Percentiles rank a stretch among this genome's conserved stretches.
These are phyloP conservation scores for Oemleria cerasiformis DNA, from an alignment of 306 rosid genomes.

Conservation along the genomic window DNA sequence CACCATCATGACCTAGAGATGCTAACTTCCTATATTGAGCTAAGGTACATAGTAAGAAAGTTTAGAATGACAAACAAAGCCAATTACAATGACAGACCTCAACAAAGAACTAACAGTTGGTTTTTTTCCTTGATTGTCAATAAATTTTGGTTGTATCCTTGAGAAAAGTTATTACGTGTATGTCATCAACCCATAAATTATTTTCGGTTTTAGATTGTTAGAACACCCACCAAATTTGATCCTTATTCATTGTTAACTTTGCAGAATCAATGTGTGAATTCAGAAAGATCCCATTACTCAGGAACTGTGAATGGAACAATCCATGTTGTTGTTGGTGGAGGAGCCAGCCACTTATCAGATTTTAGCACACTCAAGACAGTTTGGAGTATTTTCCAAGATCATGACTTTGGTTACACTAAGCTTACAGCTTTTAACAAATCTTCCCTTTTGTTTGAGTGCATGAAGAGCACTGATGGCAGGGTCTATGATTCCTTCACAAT, in stretches of 20 bases:
- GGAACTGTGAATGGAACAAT: conserved; percentile 69
- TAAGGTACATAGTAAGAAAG: no score
- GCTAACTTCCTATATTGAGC: no score
- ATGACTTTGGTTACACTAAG: conserved; percentile 66
- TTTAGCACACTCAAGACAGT: conserved; percentile 47
- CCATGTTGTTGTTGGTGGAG: conserved; percentile 80
- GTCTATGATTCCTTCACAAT: conserved; percentile 72
- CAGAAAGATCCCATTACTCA: conserved; percentile 50
- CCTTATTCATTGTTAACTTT: neutral
- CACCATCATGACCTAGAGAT: no score
- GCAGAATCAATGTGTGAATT: conserved; percentile 69
- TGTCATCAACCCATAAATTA: no score
- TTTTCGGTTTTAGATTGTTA: no score
- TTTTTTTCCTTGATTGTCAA: no score
- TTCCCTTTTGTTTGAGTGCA: conserved; percentile 62
- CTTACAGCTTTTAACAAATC: conserved; percentile 71
- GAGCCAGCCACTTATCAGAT: conserved; percentile 54
- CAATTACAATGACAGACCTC: no score
- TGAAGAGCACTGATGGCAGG: conserved; percentile 69
- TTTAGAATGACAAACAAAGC: no score
- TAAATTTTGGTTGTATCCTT: no score
- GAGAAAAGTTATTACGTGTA: no score
- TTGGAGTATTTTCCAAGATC: conserved; percentile 74
- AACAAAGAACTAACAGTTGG: no score
- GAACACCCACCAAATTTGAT: neutral